These are phyloP conservation scores for Beverwykella pulmonaria DNA, from an alignment of 495 filamentous ascomycete species.

Conservation along the genomic window DNA sequence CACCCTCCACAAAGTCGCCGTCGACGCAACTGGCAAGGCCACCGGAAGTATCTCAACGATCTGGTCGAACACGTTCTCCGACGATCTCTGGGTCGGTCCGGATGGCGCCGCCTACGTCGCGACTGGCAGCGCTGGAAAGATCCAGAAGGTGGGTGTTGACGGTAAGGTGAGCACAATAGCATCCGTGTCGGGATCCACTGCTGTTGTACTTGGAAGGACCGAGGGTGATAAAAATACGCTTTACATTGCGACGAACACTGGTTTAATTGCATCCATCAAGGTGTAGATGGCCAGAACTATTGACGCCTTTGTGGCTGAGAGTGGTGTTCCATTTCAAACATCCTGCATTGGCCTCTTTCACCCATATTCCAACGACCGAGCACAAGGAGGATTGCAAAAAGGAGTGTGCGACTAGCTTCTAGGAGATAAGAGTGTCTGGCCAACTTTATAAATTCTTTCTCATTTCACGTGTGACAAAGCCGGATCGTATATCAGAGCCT, in stretches of 20 bases:
- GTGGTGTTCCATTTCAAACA: too few species aligned
- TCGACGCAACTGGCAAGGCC: slow-evolving; percentile 48
- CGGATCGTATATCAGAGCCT: neutral
- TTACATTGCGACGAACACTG: slow-evolving; percentile 41
- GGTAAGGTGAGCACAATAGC: slow-evolving; percentile 44
- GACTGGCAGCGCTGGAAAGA: slow-evolving; percentile 43
- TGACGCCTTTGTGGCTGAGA: too few species aligned
- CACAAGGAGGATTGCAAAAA: neutral
- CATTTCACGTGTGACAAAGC: neutral
- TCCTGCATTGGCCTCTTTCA: too few species aligned
- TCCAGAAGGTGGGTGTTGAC: slow-evolving; percentile 49
- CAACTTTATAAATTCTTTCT: neutral
- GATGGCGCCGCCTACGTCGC: slow-evolving; percentile 50
- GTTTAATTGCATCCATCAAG: slow-evolving; percentile 12
- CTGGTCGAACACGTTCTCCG: slow-evolving; percentile 50
- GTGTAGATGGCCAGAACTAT: neutral
- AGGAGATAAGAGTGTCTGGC: too few species aligned
- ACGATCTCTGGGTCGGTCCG: slow-evolving; percentile 50
- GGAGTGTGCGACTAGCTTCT: neutral
- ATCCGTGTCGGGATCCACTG: slow-evolving; percentile 44
- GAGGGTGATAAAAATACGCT: slow-evolving; percentile 48
- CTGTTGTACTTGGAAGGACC: slow-evolving; percentile 47
- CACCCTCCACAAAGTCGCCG: slow-evolving; percentile 47
- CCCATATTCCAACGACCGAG: too few species aligned
- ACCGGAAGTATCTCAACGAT: slow-evolving; percentile 44